phyloP scores from a whole-genome alignment of 2,329 filamentous ascomycete genomes.

The Didymella lethalis region DNA sequence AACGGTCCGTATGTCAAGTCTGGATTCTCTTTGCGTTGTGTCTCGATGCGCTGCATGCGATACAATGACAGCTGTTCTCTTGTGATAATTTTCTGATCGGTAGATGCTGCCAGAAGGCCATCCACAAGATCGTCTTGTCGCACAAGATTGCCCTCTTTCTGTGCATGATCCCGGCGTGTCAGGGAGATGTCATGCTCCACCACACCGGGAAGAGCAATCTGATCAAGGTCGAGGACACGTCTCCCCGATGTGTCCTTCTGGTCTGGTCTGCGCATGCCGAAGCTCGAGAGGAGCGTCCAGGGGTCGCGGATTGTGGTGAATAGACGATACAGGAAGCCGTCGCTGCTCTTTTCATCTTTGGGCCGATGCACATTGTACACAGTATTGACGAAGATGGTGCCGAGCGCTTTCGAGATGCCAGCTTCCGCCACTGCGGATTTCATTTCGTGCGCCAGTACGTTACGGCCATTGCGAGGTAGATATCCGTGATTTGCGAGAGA shows the following conservation, averaged over 20 bases:
- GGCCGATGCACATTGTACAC: constrained; percentile 17
- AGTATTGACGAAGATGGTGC: constrained; percentile 10
- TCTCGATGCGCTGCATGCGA: constrained; percentile 14
- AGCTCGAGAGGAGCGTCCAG: constrained; percentile 10
- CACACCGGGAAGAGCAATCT: constrained; percentile 14
- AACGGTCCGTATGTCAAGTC: constrained; percentile 14
- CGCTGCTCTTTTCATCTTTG: background rate
- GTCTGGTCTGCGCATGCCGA: constrained; percentile 12
- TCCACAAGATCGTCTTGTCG: constrained; percentile 9
- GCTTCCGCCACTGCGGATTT: constrained; percentile 11
- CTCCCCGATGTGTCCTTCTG: constrained; percentile 9
- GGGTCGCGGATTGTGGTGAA: constrained; percentile 10
- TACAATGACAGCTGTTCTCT: constrained; percentile 8
- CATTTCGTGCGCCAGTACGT: constrained; percentile 14
- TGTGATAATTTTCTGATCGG: constrained; percentile 7
- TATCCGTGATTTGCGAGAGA: constrained; percentile 52
- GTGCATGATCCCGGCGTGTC: constrained; percentile 15
- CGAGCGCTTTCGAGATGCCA: constrained; percentile 10
- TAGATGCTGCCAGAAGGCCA: constrained; percentile 6
- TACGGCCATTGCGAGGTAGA: constrained; percentile 38
- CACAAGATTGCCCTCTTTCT: constrained; percentile 17
- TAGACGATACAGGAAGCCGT: background rate
- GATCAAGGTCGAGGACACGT: constrained; percentile 16
- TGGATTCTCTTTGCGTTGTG: constrained; percentile 14
- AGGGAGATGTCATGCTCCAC: constrained; percentile 22